These are phyloP conservation scores for Antitrichia curtipendula DNA, from an alignment of 225 moss, liverwort and hornwort genomes.

Conservation along the genomic window DNA sequence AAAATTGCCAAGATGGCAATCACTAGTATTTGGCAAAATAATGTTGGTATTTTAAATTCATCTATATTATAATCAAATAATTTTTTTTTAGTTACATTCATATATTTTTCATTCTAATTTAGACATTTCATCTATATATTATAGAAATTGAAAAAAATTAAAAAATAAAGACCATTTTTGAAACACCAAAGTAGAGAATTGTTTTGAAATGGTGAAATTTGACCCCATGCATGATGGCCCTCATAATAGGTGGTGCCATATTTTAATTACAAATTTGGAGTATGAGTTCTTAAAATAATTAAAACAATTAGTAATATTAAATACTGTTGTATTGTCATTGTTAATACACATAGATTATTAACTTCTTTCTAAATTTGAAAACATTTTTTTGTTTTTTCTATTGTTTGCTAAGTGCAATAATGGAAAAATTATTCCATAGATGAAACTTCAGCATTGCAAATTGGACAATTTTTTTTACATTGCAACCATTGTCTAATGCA, in stretches of 20 bases:
- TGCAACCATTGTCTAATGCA: constrained; percentile 42
- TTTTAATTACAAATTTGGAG: not conserved
- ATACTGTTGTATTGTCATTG: not conserved
- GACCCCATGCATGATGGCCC: not conserved
- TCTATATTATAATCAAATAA: not conserved
- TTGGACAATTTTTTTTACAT: not conserved
- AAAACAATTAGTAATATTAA: not conserved
- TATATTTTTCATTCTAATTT: not conserved
- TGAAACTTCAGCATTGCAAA: not conserved
- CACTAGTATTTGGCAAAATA: not conserved
- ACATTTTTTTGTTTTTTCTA: not conserved
- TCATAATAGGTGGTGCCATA: not conserved
- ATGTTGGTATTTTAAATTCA: not conserved
- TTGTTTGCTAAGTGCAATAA: not conserved
- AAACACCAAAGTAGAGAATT: not conserved
- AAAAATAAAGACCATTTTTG: not conserved
- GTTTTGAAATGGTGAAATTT: not conserved
- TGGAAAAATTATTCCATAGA: not conserved
- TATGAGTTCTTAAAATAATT: not conserved
- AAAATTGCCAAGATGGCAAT: not conserved
- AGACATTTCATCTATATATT: not conserved
- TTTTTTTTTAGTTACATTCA: not conserved
- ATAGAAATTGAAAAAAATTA: not conserved
- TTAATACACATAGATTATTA: not conserved
- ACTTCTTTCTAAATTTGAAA: not conserved